Percentiles rank a stretch among this genome's conserved stretches.
phyloP scores from a whole-genome alignment of 2,329 filamentous ascomycete genomes.

The Lasiodiplodia theobromae region DNA sequence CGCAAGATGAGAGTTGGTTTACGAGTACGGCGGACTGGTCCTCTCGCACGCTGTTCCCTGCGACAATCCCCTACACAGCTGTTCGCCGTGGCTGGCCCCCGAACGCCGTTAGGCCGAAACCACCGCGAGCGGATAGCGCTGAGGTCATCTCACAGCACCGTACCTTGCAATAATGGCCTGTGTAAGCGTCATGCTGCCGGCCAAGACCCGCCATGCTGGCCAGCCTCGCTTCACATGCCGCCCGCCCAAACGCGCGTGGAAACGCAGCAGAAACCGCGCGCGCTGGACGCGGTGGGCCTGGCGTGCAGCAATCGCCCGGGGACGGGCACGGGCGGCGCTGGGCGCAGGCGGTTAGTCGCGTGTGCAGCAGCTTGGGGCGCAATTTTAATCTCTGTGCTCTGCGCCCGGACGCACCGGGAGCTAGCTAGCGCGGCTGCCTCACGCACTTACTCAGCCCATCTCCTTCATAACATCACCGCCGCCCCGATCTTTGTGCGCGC shows the following conservation, averaged over 20 bases:
- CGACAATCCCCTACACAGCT: constrained; percentile 14
- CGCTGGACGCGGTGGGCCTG: constrained; percentile 2
- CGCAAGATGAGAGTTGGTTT: constrained; percentile 8
- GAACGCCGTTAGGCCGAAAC: not conserved
- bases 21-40: constrained; percentile 18
- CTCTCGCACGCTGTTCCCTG: constrained; percentile 17
- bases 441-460: constrained; percentile 30
- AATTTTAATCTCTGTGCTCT: constrained; percentile 21
- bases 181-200: constrained; percentile 22
- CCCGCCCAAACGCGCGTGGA: not conserved
- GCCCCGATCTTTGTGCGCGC: constrained; percentile 22
- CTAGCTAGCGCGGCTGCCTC: constrained; percentile 27
- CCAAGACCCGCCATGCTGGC: not conserved
- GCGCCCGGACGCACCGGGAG: constrained; percentile 22
- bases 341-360: constrained; percentile 24
- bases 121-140: constrained; percentile 1
- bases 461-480: constrained; percentile 29
- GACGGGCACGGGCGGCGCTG: constrained; percentile 16
- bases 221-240: not conserved
- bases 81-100: not conserved
- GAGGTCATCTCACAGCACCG: constrained; percentile 22
- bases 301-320: constrained; percentile 17
- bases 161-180: constrained; percentile 9
- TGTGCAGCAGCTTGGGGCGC: constrained; percentile 24
- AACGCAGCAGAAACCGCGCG: constrained; percentile 7